Base-by-base conservation (phyloP, 1,284 basidiomycete species). In the Bondarzewia mesenterica region DNA sequence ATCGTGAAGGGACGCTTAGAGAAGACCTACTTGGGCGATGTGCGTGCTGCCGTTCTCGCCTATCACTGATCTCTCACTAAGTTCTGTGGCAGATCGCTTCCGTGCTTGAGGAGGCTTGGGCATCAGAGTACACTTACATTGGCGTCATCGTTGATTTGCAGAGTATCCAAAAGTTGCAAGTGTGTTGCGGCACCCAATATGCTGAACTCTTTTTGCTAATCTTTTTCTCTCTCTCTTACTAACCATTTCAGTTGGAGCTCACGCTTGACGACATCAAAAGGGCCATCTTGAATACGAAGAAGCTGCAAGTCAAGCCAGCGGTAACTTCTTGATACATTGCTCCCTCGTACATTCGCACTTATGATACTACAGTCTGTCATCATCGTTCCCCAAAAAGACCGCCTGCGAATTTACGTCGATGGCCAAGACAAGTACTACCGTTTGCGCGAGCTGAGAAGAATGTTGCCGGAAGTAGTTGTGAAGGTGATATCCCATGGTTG, bases 1-100 rank as follows among this genome's bases (percentile, higher is more conserved):
- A 98, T 99, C 57, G 95, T 99, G 56, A 99, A 99, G 67, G 96
- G 89, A 10, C 80, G 96, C 42, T 70, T 99, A 48, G 96, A 99
- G 69, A 94, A 94, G 72, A 99, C 96, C 0, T 80, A 90, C 51
- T 72, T 99, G 7, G 91, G 93, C 56, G 96, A 98, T 70, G 90
- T 93, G 56, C 57, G 83, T 67, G 4, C 29, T 45, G 18, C 29
- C 44, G 10, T 10, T 7, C 36, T 41, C 10, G 3, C 12, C 5
- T 14, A 20, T 41, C 39, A 41, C 10, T 10, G 14, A 6, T 6
- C 5, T 41, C 1, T 41, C 20, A 20, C 3, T 41, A 22, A 1
- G 3, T n/a, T 3, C n/a, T 32, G n/a, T 32, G 29, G 7, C 54
- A 93, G 89, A 78, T 99, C 58, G 90, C 96, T 0, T 84, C 89